phyloP scores from a whole-genome alignment of 768 basidiomycete genomes.

The Hirschioporus abietinus region DNA sequence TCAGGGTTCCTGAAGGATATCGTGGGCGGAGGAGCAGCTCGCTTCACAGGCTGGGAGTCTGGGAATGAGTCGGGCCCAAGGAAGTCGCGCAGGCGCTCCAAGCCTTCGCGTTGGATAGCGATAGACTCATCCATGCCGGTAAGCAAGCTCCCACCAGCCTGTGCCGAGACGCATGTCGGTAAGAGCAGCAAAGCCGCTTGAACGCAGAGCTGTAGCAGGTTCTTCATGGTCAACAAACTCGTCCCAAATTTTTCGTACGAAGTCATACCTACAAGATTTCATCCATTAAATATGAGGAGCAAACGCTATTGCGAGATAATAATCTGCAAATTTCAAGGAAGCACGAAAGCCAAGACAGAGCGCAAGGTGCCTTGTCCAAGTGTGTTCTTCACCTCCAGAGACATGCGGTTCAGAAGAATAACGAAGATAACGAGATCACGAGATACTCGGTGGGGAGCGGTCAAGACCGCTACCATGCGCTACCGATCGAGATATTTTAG shows the following conservation, averaged over 20 bases:
- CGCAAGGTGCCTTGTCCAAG: background rate
- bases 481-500: background rate
- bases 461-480: background rate
- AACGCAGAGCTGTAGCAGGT: background rate
- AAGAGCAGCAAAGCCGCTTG: background rate
- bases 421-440: background rate
- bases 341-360: background rate
- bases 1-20: conserved; percentile 22
- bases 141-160: background rate
- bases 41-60: conserved; percentile 12
- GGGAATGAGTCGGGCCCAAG: conserved; percentile 25
- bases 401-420: background rate
- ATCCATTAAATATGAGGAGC: background rate
- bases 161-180: background rate
- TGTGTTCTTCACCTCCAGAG: background rate
- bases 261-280: background rate
- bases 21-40: conserved; percentile 22
- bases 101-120: conserved; percentile 41
- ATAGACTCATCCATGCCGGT: conserved; percentile 35
- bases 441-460: background rate
- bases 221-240: background rate
- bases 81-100: conserved; percentile 34
- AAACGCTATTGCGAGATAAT: background rate
- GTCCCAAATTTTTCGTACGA: background rate
- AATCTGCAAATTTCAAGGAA: background rate